These are phyloP conservation scores for Scytalidium sp. DNA, from an alignment of 2,329 filamentous ascomycete species.

Conservation along the genomic window DNA sequence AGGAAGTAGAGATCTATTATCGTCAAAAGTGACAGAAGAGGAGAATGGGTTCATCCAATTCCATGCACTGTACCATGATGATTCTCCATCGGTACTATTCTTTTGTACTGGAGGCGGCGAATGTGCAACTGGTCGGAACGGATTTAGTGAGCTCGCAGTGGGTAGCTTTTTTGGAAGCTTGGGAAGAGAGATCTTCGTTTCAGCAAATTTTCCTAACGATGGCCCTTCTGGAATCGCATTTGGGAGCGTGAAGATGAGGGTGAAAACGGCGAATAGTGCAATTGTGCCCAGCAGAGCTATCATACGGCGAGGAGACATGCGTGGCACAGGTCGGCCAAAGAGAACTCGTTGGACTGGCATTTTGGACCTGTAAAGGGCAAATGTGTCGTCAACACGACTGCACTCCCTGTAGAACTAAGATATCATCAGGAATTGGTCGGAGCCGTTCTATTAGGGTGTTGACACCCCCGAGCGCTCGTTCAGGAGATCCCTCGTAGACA, in stretches of 20 bases:
- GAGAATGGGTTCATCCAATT: slow-evolving; percentile 92
- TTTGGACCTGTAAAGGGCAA: slow-evolving; percentile 5
- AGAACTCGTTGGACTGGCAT: slow-evolving; percentile 47
- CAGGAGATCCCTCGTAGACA: too few species aligned
- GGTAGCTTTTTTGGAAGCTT: slow-evolving; percentile 38
- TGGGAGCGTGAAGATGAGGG: slow-evolving; percentile 50
- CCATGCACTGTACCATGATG: slow-evolving; percentile 85
- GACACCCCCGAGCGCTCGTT: too few species aligned
- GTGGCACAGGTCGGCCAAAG: slow-evolving; percentile 47
- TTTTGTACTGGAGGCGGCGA: slow-evolving; percentile 65
- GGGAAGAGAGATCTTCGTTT: slow-evolving; percentile 48
- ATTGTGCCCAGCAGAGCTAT: slow-evolving; percentile 49
- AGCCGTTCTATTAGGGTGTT: too few species aligned
- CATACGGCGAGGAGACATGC: slow-evolving; percentile 50
- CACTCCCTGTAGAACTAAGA: neutral
- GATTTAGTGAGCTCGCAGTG: slow-evolving; percentile 49
- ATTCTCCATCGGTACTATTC: slow-evolving; percentile 75
- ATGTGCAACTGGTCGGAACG: slow-evolving; percentile 68
- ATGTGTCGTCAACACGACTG: neutral
- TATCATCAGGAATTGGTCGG: neutral
- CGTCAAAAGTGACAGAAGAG: slow-evolving; percentile 73
- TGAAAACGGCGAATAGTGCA: slow-evolving; percentile 50
- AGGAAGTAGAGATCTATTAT: slow-evolving; percentile 79
- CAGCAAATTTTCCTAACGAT: slow-evolving; percentile 45
- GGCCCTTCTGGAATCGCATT: slow-evolving; percentile 45